A percentile compares a stretch with the other conserved stretches of the same genome.
Conservation (phyloP, 2,329 filamentous ascomycete genomes). For the Botrytis medusae region DNA sequence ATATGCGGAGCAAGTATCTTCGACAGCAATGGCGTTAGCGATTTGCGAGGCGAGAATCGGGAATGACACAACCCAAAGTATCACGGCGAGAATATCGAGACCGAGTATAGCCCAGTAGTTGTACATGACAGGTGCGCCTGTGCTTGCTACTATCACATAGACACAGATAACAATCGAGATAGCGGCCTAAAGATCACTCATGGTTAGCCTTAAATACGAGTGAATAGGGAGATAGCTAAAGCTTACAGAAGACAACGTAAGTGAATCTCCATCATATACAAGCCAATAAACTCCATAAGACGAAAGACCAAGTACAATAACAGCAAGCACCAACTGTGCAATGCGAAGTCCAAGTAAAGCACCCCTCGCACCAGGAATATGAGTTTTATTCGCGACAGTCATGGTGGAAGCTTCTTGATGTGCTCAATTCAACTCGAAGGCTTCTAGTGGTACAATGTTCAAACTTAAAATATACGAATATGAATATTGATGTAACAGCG, state of each 20-base stretch:
- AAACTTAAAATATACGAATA: background rate
- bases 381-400: background rate
- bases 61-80: slow-evolving; percentile 14
- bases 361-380: background rate
- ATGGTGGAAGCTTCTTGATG: background rate
- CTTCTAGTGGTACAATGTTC: background rate
- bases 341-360: slow-evolving; percentile 3
- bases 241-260: slow-evolving; percentile 18
- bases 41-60: slow-evolving; percentile 7
- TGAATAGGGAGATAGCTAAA: background rate
- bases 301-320: slow-evolving; percentile 13
- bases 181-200: background rate
- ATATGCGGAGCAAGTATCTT: background rate
- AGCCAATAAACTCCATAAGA: slow-evolving; percentile 7
- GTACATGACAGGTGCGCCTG: background rate
- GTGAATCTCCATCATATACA: slow-evolving; percentile 6
- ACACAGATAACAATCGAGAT: slow-evolving; percentile 4
- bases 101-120: slow-evolving; percentile 20
- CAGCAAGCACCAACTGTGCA: slow-evolving; percentile 10
- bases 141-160: slow-evolving; percentile 13
- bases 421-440: too few relatives aligned
- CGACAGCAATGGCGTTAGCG: background rate
- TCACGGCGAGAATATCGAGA: slow-evolving; percentile 9
- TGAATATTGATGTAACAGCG: background rate
- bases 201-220: background rate